These are phyloP conservation scores for Colletotrichum higginsianum DNA, from an alignment of 2,329 filamentous ascomycete genomes.

Conservation along the genomic window DNA sequence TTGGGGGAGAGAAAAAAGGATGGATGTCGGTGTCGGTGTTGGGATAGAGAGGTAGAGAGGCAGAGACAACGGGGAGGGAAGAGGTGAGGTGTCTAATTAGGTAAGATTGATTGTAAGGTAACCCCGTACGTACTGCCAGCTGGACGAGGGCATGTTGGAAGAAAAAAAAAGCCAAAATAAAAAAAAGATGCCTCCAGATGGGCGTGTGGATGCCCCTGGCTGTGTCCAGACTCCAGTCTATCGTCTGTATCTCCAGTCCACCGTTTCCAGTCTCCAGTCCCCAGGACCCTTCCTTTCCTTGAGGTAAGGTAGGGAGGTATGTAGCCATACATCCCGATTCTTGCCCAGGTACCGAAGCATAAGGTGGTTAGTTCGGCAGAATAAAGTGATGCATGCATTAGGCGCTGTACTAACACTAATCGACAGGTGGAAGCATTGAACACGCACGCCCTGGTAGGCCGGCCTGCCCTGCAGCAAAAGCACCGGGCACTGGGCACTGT, in stretches of 20 bases:
- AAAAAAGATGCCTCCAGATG: conserved; percentile 30
- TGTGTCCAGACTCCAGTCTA: neutral
- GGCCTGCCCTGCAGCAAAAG: neutral
- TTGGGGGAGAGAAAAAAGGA: neutral
- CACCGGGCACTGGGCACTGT: no score
- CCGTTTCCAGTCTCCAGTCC: neutral
- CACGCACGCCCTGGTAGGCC: conserved; percentile 4
- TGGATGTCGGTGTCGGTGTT: neutral
- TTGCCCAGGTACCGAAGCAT: no score
- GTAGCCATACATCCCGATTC: no score
- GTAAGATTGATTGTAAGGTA: conserved; percentile 21
- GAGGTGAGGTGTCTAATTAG: conserved; percentile 39
- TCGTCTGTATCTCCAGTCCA: no score
- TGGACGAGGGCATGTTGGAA: neutral
- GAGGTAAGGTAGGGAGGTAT: neutral
- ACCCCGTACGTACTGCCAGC: neutral
- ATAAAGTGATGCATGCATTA: neutral
- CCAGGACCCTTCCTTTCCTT: conserved; percentile 1
- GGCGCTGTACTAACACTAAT: neutral
- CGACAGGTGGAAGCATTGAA: conserved; percentile 8
- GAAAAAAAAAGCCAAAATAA: no score
- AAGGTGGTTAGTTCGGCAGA: no score
- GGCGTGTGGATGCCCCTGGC: conserved; percentile 22
- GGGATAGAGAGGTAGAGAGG: neutral
- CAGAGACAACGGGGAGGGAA: conserved; percentile 2